A percentile compares a stretch with the other conserved stretches of the same genome.
These are phyloP conservation scores for Termitomyces eurrhizus DNA, from an alignment of 768 basidiomycete species.

Conservation along the genomic window DNA sequence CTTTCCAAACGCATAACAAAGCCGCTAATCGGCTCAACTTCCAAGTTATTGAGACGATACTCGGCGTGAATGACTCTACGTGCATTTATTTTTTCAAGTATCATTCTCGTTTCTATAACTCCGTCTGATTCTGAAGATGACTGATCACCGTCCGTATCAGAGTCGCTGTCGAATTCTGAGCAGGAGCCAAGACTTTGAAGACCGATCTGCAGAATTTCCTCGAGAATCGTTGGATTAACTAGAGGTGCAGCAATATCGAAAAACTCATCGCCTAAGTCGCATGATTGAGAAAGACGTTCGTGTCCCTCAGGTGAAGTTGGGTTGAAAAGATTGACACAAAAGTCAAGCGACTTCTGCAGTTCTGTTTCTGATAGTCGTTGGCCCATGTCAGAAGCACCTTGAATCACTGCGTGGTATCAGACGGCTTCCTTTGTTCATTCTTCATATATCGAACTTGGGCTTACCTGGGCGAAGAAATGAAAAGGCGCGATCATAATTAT, in stretches of 20 bases:
- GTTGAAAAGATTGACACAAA: slow-evolving; percentile 69
- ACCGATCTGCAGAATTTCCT: slow-evolving; percentile 28
- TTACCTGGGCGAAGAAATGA: slow-evolving; percentile 56
- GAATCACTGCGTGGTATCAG: slow-evolving; percentile 51
- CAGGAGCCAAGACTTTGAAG: slow-evolving; percentile 1
- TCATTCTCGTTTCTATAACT: slow-evolving; percentile 42
- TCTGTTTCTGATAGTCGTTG: slow-evolving; percentile 66
- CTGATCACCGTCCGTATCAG: slow-evolving; percentile 14
- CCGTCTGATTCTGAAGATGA: slow-evolving; percentile 33
- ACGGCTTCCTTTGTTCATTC: background rate
- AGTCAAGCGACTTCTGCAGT: slow-evolving; percentile 72
- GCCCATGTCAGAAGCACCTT: slow-evolving; percentile 78
- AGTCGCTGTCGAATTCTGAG: slow-evolving; percentile 11
- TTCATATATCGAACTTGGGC: slow-evolving; percentile 8
- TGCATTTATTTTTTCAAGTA: slow-evolving; percentile 67
- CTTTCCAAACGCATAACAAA: slow-evolving; percentile 52
- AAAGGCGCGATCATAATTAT: slow-evolving; percentile 70
- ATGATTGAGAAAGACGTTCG: slow-evolving; percentile 30
- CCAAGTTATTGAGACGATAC: slow-evolving; percentile 64
- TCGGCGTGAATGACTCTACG: slow-evolving; percentile 66
- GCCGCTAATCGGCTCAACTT: slow-evolving; percentile 59
- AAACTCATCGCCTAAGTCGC: slow-evolving; percentile 33
- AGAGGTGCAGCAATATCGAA: slow-evolving; percentile 51
- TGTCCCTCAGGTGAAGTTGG: slow-evolving; percentile 65
- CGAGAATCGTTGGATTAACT: slow-evolving; percentile 39